Evolutionary conservation across 345 rosid genomes (phyloP).

Genomic region (Brassica carinata): DNA sequence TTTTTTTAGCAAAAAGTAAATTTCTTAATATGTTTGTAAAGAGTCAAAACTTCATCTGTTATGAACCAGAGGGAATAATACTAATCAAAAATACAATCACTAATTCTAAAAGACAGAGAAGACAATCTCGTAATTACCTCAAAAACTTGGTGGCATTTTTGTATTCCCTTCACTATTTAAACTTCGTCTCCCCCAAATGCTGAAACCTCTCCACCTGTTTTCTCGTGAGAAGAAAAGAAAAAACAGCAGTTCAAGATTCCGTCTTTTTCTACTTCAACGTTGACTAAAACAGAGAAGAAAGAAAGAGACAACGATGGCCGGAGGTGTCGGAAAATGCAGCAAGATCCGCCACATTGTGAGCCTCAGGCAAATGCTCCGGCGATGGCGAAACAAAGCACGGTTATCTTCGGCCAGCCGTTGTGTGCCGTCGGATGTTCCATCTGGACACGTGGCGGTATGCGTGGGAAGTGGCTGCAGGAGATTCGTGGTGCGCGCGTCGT

Average conservation of each 20-base stretch:
- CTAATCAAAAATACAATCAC: background rate
- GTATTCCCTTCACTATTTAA: constrained; percentile 39
- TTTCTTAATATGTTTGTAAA: no score
- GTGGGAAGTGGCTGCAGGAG: constrained; percentile 71
- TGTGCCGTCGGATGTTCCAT: constrained; percentile 78
- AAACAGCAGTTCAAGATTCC: background rate
- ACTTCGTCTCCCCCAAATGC: constrained; percentile 35
- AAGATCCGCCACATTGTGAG: constrained; percentile 92
- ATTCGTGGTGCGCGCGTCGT: constrained; percentile 81
- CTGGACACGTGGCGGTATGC: constrained; percentile 87
- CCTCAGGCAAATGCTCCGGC: constrained; percentile 80
- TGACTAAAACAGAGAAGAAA: background rate
- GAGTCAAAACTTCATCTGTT: no score
- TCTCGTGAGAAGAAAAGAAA: constrained; percentile 7
- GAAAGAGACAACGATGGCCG: constrained; percentile 50
- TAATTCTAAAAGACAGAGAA: background rate
- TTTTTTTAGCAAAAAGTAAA: no score
- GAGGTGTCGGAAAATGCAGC: constrained; percentile 72
- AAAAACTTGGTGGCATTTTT: constrained; percentile 40
- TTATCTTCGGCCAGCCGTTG: constrained; percentile 56
- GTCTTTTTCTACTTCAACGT: background rate
- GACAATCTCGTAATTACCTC: constrained; percentile 48
- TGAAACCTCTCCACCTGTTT: constrained; percentile 5
- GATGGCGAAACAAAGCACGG: constrained; percentile 89
- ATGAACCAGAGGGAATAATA: no score